A percentile compares a stretch with the other conserved stretches of the same genome.
Evolutionary conservation across 2,329 filamentous ascomycete genomes (phyloP).

Genomic region (Clonostachys byssicola): DNA sequence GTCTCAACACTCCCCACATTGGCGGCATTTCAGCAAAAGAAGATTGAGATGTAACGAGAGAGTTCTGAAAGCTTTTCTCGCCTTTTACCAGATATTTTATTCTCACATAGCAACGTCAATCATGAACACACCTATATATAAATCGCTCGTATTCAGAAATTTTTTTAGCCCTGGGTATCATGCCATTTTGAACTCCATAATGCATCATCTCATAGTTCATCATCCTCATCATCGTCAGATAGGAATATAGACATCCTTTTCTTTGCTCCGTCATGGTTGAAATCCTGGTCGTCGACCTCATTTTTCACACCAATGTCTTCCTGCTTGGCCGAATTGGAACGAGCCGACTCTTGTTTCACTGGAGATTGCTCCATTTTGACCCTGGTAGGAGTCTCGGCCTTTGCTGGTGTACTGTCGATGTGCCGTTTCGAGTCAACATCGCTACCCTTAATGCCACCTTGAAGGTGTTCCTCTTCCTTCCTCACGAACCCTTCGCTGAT

Average conservation of each 20-base stretch:
- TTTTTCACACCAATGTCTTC: conserved; percentile 2
- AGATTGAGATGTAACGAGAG: too few relatives aligned
- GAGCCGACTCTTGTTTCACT: not conserved
- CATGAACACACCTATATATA: too few relatives aligned
- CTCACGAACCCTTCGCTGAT: conserved; percentile 2
- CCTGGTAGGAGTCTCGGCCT: not conserved
- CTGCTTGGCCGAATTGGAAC: not conserved
- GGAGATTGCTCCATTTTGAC: not conserved
- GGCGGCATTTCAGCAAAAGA: too few relatives aligned
- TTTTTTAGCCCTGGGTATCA: too few relatives aligned
- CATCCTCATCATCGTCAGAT: conserved; percentile 16
- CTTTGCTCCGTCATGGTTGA: conserved; percentile 1
- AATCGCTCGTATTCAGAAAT: too few relatives aligned
- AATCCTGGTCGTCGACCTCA: conserved; percentile 1
- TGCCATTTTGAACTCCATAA: too few relatives aligned
- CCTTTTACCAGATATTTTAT: too few relatives aligned
- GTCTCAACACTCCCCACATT: too few relatives aligned
- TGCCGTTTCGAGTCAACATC: not conserved
- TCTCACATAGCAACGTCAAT: too few relatives aligned
- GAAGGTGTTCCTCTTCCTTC: not conserved
- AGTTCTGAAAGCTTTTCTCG: too few relatives aligned
- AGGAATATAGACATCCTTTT: conserved; percentile 12
- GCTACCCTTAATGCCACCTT: not conserved
- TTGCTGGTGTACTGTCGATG: not conserved
- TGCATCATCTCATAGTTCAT: conserved; percentile 10